Evolutionary conservation across 2,329 filamentous ascomycete species (phyloP).

Genomic region (Westerdykella ornata): DNA sequence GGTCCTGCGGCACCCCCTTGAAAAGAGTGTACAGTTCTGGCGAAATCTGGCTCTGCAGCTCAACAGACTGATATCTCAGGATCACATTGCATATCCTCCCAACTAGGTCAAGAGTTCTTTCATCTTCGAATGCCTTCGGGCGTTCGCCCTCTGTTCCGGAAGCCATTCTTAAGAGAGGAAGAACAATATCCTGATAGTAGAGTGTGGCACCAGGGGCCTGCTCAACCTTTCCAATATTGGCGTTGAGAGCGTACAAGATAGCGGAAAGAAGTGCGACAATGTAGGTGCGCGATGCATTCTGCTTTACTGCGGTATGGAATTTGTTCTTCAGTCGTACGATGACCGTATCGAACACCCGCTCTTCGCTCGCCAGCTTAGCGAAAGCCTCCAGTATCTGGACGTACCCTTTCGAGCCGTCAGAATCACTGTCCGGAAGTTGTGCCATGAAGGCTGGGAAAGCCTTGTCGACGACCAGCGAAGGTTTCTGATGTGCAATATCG

Average conservation of each 20-base stretch:
- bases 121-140: conserved; percentile 38
- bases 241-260: conserved; percentile 55
- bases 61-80: conserved; percentile 47
- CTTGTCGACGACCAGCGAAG: conserved; percentile 56
- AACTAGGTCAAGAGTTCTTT: conserved; percentile 52
- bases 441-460: conserved; percentile 62
- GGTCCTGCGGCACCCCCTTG: conserved; percentile 24
- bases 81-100: conserved; percentile 57
- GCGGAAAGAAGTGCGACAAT: conserved; percentile 55
- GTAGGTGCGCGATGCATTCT: conserved; percentile 48
- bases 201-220: conserved; percentile 33
- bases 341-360: conserved; percentile 57
- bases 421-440: conserved; percentile 53
- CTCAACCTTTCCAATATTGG: conserved; percentile 48
- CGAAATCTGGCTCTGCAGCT: conserved; percentile 48
- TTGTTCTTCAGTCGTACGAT: conserved; percentile 59
- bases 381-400: conserved; percentile 56
- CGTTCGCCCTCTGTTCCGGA: conserved; percentile 29
- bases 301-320: conserved; percentile 50
- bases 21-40: conserved; percentile 52
- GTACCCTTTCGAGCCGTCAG: conserved; percentile 44
- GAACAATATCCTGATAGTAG: conserved; percentile 44
- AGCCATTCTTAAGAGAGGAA: conserved; percentile 38
- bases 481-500: conserved; percentile 56
- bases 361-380: conserved; percentile 57